Evolutionary conservation across 192 early-diverging fungal species (phyloP).

Genomic region (Powellomyces hirtus): DNA sequence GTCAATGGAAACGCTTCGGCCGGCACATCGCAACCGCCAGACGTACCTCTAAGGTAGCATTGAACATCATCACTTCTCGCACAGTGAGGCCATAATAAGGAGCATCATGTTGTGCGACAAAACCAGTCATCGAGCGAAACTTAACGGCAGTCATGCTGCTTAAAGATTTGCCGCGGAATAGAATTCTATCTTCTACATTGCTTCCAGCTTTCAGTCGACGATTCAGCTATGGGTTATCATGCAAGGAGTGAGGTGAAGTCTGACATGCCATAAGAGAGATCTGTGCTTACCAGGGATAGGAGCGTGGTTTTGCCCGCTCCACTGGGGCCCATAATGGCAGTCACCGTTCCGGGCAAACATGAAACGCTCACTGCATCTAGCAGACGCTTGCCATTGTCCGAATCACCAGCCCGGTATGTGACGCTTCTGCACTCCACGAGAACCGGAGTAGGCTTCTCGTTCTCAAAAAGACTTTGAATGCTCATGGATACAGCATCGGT

Average conservation of each 20-base stretch:
- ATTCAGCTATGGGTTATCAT: conserved; percentile 4
- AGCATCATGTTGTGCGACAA: conserved; percentile 35
- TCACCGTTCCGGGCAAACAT: conserved; percentile 30
- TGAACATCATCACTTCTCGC: conserved; percentile 44
- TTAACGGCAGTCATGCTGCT: neutral
- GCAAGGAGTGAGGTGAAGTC: neutral
- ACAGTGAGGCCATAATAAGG: conserved; percentile 37
- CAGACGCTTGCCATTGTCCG: conserved; percentile 9
- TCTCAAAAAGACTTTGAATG: conserved; percentile 7
- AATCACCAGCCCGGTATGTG: conserved; percentile 16
- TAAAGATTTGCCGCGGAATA: conserved; percentile 13
- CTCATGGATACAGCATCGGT: neutral
- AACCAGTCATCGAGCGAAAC: conserved; percentile 28
- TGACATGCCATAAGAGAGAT: neutral
- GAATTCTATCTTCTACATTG: conserved; percentile 4
- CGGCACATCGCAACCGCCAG: neutral
- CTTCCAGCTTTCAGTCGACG: conserved; percentile 1
- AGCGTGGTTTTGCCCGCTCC: conserved; percentile 37
- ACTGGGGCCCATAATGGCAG: conserved; percentile 35
- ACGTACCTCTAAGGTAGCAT: conserved; percentile 37
- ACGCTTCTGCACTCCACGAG: conserved; percentile 19
- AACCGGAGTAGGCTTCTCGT: conserved; percentile 18
- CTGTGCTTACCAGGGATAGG: conserved; percentile 15
- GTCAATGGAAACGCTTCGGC: neutral
- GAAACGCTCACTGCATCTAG: conserved; percentile 16